Conservation (phyloP, 805 yeast genomes). For the Kodamaea fukazawae region DNA sequence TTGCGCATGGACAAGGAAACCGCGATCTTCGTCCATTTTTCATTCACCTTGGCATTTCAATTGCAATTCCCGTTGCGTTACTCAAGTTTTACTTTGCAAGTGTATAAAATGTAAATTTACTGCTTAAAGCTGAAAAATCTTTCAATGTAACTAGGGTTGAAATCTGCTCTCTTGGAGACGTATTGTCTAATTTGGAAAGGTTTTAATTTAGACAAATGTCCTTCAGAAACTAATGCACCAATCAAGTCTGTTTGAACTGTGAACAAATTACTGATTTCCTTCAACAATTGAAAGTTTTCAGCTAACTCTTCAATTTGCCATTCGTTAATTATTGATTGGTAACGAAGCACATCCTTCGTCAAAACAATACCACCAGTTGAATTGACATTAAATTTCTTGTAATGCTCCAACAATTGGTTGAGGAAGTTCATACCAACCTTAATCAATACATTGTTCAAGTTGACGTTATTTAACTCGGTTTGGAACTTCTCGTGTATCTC, state of each 20-base stretch:
- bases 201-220: conserved; percentile 66
- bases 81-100: conserved; percentile 8
- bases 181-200: conserved; percentile 62
- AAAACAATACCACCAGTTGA: conserved; percentile 80
- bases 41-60: conserved; percentile 2
- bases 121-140: conserved; percentile 40
- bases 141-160: conserved; percentile 52
- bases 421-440: conserved; percentile 60
- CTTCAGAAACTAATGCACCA: conserved; percentile 76
- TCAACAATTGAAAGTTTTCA: conserved; percentile 63
- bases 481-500: conserved; percentile 40
- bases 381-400: conserved; percentile 70
- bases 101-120: conserved; percentile 3
- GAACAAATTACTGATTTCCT: conserved; percentile 81
- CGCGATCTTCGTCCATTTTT: conserved; percentile 2
- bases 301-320: conserved; percentile 64
- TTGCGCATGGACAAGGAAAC: not conserved
- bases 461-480: conserved; percentile 36
- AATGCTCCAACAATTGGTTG: conserved; percentile 63
- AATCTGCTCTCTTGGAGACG: conserved; percentile 68
- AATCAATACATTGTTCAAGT: conserved; percentile 48
- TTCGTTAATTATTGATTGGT: conserved; percentile 62
- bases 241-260: conserved; percentile 81
- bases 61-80: conserved; percentile 5
- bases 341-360: conserved; percentile 78